Percentiles rank a stretch among this genome's conserved stretches.
Conservation (phyloP, 208 protist species). For the Trypanosoma congolense region DNA sequence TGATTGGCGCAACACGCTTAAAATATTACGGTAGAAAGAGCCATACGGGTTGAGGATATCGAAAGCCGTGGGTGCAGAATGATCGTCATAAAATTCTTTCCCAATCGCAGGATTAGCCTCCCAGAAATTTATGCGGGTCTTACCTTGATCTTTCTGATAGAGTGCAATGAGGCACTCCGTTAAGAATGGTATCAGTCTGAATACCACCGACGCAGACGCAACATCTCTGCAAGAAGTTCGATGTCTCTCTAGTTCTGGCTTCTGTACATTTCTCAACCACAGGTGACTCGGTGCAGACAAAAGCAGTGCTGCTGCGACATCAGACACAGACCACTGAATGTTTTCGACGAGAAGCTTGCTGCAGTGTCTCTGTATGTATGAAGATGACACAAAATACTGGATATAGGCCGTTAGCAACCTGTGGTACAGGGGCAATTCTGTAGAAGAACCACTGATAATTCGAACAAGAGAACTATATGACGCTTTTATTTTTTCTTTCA, state of each 20-base stretch:
- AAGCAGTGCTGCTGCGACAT: conserved; percentile 36
- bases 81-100: conserved; percentile 28
- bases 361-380: conserved; percentile 20
- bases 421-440: conserved; percentile 49
- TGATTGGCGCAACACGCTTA: conserved; percentile 53
- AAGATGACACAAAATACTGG: conserved; percentile 42
- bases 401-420: conserved; percentile 41
- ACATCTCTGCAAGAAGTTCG: conserved; percentile 27
- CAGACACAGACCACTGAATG: conserved; percentile 33
- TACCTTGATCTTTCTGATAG: conserved; percentile 6
- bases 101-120: conserved; percentile 2
- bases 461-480: conserved; percentile 9
- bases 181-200: conserved; percentile 40
- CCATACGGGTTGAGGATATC: conserved; percentile 40
- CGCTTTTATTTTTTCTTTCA: conserved; percentile 12
- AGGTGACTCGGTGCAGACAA: conserved; percentile 32
- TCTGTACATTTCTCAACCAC: conserved; percentile 19
- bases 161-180: conserved; percentile 37
- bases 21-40: conserved; percentile 59
- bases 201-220: conserved; percentile 24
- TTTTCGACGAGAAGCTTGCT: conserved; percentile 30
- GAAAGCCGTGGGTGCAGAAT: conserved; percentile 18
- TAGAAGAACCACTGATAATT: conserved; percentile 13
- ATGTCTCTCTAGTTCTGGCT: conserved; percentile 26
- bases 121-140: conserved; percentile 1